Evolutionary conservation across 192 early-diverging fungal species (phyloP), one percentile per base, ranked within the genome.

Genomic region (Obelidium mucronatum): DNA sequence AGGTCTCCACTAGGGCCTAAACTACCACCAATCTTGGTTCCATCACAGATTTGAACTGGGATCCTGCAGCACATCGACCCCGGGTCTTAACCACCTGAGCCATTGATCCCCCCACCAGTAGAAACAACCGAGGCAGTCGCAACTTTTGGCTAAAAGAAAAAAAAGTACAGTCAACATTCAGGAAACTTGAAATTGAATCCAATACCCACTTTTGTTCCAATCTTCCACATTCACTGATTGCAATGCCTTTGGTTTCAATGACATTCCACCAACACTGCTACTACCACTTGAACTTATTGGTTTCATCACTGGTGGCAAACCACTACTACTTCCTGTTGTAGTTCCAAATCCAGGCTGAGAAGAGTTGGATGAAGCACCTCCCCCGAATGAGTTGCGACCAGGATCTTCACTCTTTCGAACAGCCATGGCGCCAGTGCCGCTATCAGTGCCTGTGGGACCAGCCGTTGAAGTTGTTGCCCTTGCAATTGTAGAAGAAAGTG

Each of bases 401-500:
- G 19, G 31, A 64, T 33, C 31, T 24, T 11, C 34, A 30, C 24
- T 30, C 31, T 34, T 35, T 64, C 37, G 11, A 30, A 64, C 61
- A 26, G 31, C 31, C 3, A 4, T 37, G 8, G 8, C 61, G 5
- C 61, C 37, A 6, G 19, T 22, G 8, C 3, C 11, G 24, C 31
- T 59, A 11, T 24, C 67, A 31, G 44, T 44, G n/a, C n/a, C n/a
- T n/a, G n/a, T n/a, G n/a, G n/a, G n/a, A 2, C 42, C 48, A 2
- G 42, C 52, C 8, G 69, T 26, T 5, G 19, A 11, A 35, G 26
- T 36, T n/a, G 69, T 51, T 13, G 74, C 67, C 40, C 40, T 70
- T 28, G 56, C 69, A 51, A 81, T 40, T 34, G 76, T 76, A 11
- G 71, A 72, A 30, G 79, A 75, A 19, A 85, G 58, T 2, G 83